Evolutionary conservation across 768 basidiomycete species (phyloP), one percentile per base, ranked within the genome.

Genomic region (Lentinus brumalis): DNA sequence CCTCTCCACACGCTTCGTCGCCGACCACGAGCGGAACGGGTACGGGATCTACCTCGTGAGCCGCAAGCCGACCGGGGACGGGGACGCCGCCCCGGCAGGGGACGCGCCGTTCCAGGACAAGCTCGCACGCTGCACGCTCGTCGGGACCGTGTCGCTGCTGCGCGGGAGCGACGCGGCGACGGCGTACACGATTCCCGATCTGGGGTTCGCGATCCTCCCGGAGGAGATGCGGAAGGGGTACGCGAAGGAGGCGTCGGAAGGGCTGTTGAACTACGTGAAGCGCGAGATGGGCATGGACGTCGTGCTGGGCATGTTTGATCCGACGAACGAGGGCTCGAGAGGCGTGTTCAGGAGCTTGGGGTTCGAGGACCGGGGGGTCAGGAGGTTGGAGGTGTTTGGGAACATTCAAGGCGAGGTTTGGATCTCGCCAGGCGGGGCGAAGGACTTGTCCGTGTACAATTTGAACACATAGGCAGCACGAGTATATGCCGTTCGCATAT

Each of bases 141-240:
- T 51, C 32, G 50, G 50, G 15, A 18, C 31, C 50, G 50, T 51
- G 31, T 35, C 50, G 50, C 50, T 51, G 15, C 35, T 51, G 31
- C 50, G 50, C n/a, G 50, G 50, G 12, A 38, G 15, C 30, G 30
- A n/a, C 50, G 1, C 31, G 10, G 30, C 32, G 49, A 50, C 49
- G 31, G 30, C 50, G 14, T 38, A 51, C 50, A n/a, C 26, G 31
- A 31, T 38, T 5, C 50, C 50, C 4, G 50, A 51, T 31, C 50
- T 51, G 30, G 50, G 50, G 5, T 51, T 51, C 16, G 50, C n/a
- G 50, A 38, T 51, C n/a, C 32, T 51, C 15, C 50, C 50, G 12
- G 50, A 51, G 30, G 50, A 51, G 50, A 51, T 38, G 50, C 50
- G 50, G 12, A 51, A 35, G 50, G 50, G 50, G 50, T 51, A 51